Evolutionary conservation across 495 filamentous ascomycete species (phyloP), one percentile per base, ranked within the genome.

Genomic region (Daldinia caldariorum): DNA sequence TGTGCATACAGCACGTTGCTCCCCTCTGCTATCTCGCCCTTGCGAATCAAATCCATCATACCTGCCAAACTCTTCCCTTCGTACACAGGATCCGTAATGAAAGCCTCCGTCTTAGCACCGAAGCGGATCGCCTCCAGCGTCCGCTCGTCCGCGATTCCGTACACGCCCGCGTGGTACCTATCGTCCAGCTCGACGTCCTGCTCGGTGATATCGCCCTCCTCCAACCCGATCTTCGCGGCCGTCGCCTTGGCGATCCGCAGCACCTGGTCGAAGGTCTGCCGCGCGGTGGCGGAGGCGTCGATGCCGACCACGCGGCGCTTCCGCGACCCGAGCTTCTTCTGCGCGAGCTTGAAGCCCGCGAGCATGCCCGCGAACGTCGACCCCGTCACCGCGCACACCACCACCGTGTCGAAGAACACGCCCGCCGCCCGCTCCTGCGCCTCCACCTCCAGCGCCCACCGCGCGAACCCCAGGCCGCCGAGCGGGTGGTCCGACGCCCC

Each of bases 21-120:
- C 0, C 82, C 87, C 7, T 76, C 72, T 0, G 26, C 26, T 49
- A 90, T 85, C 67, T 87, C 85, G 5, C 82, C 87, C 47, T 79
- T 81, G 34, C 77, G 78, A n/a, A 90, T 84, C 82, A 89, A 75
- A 70, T 87, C 86, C 74, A 89, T 81, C 85, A 90, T 84, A 0
- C 88, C 88, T 2, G 88, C 87, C 66, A 91, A 75, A 62, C 84
- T 89, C 81, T 90, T 90, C 0, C 89, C 88, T 74, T 89, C 86
- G 69, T 91, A 90, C 2, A 91, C 89, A 0, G 88, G 88, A 72
- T 90, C 88, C 8, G 88, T 89, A 55, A 91, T 88, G 61, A 90
- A 88, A 0, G 83, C 88, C 78, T 90, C 88, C 35, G 85, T 89
- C 67, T 67, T 34, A 5, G 88, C 88, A 2, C 83, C 86, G 73